A percentile compares a stretch with the other conserved stretches of the same genome.
These are phyloP conservation scores for Hamamelis virginiana DNA, from an alignment of 164 flowering plant species.

Conservation along the genomic window DNA sequence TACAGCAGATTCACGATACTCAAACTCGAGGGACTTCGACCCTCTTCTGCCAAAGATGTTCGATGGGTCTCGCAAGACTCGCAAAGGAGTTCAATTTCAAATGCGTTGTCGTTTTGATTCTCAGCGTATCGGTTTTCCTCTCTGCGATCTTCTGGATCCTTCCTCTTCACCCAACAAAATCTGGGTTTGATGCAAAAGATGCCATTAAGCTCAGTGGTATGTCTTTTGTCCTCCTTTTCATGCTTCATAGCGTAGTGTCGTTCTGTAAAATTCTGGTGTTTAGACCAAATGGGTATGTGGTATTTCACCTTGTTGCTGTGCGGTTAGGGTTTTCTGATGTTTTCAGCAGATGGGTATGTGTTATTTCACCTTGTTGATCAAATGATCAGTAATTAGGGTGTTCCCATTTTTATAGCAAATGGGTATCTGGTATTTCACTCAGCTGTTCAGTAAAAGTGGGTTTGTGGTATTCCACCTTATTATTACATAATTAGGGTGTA, in stretches of 20 bases:
- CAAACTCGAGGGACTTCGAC: conserved; percentile 13
- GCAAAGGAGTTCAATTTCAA: conserved; percentile 32
- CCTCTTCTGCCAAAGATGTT: conserved; percentile 29
- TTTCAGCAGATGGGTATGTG: neutral
- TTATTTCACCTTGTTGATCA: neutral
- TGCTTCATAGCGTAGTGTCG: neutral
- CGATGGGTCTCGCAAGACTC: conserved; percentile 24
- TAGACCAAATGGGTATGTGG: neutral
- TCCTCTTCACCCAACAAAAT: conserved; percentile 22
- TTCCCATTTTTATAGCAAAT: conserved; percentile 4
- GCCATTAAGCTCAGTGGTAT: conserved; percentile 44
- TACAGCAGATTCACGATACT: conserved; percentile 5
- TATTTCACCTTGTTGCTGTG: neutral
- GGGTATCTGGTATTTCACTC: conserved; percentile 3
- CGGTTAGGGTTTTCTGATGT: conserved; percentile 13
- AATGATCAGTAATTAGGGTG: neutral
- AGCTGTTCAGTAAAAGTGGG: conserved; percentile 1
- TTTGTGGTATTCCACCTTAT: neutral
- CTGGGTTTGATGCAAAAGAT: conserved; percentile 43
- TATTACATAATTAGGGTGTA: neutral
- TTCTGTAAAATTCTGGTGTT: conserved; percentile 2
- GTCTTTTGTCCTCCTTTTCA: neutral
- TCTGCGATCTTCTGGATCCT: conserved; percentile 54
- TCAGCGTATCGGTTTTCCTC: conserved; percentile 41
- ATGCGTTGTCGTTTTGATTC: conserved; percentile 50